Evolutionary conservation across 1,139 yeast genomes (phyloP), one percentile per base, ranked within the genome.

Genomic region (Blastobotrys raffinosifermentans): DNA sequence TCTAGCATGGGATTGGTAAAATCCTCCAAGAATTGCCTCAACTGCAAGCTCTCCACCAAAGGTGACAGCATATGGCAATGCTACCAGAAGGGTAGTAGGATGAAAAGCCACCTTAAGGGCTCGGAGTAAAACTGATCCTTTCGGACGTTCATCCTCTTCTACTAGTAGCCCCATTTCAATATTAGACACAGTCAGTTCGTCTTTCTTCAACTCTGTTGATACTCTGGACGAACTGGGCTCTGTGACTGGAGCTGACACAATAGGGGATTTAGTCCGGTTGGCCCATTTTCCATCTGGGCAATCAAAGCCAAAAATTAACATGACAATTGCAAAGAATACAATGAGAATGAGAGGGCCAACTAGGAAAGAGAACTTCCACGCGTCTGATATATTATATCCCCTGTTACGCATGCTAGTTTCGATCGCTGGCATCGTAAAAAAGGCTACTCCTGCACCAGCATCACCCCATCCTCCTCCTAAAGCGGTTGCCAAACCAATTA

Each of bases 391-490:
- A 6, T 50, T 29, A 43, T 48, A 59, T 2, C 63, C 63, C 17
- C 49, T 43, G n/a, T 27, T 29, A 4, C 29, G 26, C 5, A 60
- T 40, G 10, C 43, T 54, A 3, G 40, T 31, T 21, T 47, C 49
- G 4, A 60, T 46, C 2, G 62, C 63, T 9, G 65, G 64, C 63
- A 60, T 58, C 35, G 56, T 49, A 45, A 60, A 60, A 44, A 60
- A 60, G 3, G 65, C 63, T 27, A 59, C 61, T 37, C 65, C 65
- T 20, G 62, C 65, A 20, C 65, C 65, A 13, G 64, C 54, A 39
- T 60, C 60, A 36, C 64, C 64, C 60, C 62, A 59, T n/a, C 65
- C 65, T 26, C 58, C 65, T 17, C 56, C 60, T 19, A 60, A 41
- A 2, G 64, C 60, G 43, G 57, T 58, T 0, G 64, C 64, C 8